Evolutionary conservation across 2,329 filamentous ascomycete genomes (phyloP).

Genomic region (Ophiostoma ips): DNA sequence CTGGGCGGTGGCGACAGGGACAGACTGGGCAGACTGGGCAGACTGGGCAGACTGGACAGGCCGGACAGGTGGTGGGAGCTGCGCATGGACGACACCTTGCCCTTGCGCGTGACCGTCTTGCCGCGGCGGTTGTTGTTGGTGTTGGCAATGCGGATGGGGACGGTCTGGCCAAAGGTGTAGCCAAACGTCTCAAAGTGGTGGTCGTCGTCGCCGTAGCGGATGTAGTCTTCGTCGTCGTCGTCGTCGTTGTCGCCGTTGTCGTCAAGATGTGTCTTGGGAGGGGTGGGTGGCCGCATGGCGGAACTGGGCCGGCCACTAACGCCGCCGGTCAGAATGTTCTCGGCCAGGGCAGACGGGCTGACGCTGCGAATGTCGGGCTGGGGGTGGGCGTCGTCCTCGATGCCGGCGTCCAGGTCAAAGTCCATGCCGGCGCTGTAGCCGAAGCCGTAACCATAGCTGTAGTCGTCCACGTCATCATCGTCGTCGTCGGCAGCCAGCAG

Average conservation of each 20-base stretch:
- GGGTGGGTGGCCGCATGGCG: conserved; percentile 27
- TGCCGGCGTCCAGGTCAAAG: conserved; percentile 41
- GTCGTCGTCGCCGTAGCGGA: conserved; percentile 33
- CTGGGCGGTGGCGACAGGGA: background rate
- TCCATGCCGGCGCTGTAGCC: conserved; percentile 29
- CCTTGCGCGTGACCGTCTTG: conserved; percentile 1
- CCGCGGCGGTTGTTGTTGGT: conserved; percentile 1
- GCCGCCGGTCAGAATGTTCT: conserved; percentile 25
- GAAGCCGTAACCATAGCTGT: conserved; percentile 20
- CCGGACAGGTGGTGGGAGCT: background rate
- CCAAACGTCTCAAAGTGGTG: conserved; percentile 27
- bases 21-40: background rate
- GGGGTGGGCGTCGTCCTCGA: conserved; percentile 35
- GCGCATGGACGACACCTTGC: background rate
- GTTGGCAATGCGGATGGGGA: conserved; percentile 21
- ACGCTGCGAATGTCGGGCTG: conserved; percentile 37
- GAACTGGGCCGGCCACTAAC: conserved; percentile 24
- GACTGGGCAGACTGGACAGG: no score
- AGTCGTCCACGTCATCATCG: conserved; percentile 27
- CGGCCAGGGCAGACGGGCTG: conserved; percentile 41
- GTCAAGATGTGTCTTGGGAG: conserved; percentile 15
- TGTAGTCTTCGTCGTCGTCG: conserved; percentile 31
- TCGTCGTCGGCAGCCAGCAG: conserved; percentile 23
- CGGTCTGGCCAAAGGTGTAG: conserved; percentile 16
- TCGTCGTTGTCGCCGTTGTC: conserved; percentile 5